Conservation (phyloP, 768 basidiomycete genomes). For the Boletus pseudo-olivaceus region DNA sequence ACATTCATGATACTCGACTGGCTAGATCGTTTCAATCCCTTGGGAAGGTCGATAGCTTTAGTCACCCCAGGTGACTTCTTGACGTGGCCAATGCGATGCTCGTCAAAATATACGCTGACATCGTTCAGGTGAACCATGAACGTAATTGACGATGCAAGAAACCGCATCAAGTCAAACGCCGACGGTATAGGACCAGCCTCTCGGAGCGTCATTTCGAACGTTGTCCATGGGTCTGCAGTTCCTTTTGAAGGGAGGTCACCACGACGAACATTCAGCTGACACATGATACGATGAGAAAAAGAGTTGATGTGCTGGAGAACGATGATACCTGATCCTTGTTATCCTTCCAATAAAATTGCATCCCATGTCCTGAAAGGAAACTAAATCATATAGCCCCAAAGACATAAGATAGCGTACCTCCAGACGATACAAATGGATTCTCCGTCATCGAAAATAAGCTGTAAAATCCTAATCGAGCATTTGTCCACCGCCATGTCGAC, state of each 20-base stretch:
- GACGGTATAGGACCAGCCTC: slow-evolving; percentile 77
- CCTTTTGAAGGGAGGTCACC: slow-evolving; percentile 53
- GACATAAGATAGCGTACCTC: slow-evolving; percentile 46
- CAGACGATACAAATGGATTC: slow-evolving; percentile 78
- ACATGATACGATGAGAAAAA: slow-evolving; percentile 4
- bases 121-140: slow-evolving; percentile 82
- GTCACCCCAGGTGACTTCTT: slow-evolving; percentile 58
- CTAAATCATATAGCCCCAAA: not conserved
- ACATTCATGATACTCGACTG: slow-evolving; percentile 66
- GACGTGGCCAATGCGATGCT: slow-evolving; percentile 63
- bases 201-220: slow-evolving; percentile 85
- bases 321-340: slow-evolving; percentile 74
- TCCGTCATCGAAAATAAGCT: slow-evolving; percentile 82
- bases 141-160: slow-evolving; percentile 86
- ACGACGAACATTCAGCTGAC: slow-evolving; percentile 76
- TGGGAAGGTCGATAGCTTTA: slow-evolving; percentile 49
- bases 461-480: slow-evolving; percentile 53
- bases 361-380: slow-evolving; percentile 64
- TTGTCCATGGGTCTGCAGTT: slow-evolving; percentile 60
- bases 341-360: slow-evolving; percentile 96
- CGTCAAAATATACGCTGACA: slow-evolving; percentile 81
- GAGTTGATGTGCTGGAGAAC: not conserved
- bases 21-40: slow-evolving; percentile 37
- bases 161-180: slow-evolving; percentile 84
- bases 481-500: not conserved